These are phyloP conservation scores for Iris pallida DNA, from an alignment of 116 monocot species.

Conservation along the genomic window DNA sequence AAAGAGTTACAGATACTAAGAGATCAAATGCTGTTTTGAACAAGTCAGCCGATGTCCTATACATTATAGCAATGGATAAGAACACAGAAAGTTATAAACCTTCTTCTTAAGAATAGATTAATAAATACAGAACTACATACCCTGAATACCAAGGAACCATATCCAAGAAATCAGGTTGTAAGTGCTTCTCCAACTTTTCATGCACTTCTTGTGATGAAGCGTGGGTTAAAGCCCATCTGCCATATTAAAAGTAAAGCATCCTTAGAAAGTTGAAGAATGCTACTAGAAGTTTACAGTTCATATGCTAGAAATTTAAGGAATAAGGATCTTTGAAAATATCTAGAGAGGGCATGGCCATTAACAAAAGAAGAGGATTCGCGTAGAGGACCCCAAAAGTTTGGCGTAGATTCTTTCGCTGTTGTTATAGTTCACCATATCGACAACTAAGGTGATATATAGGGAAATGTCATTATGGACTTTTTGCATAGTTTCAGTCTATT, in stretches of 20 bases:
- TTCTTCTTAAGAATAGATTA: too few relatives aligned
- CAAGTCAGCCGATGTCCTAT: slow-evolving; percentile 51
- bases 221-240: slow-evolving; percentile 89
- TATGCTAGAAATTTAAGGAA: not conserved
- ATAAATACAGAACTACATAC: slow-evolving; percentile 26
- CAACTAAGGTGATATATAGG: too few relatives aligned
- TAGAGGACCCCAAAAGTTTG: not conserved
- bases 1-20: slow-evolving; percentile 82
- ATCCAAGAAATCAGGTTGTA: slow-evolving; percentile 90
- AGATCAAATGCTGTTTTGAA: slow-evolving; percentile 95
- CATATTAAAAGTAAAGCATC: not conserved
- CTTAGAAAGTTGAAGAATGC: not conserved
- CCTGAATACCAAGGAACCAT: slow-evolving; percentile 99
- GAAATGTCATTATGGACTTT: too few relatives aligned
- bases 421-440: too few relatives aligned
- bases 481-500: too few relatives aligned
- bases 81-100: too few relatives aligned
- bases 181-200: slow-evolving; percentile 73
- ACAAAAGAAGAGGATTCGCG: not conserved
- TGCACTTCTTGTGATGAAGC: slow-evolving; percentile 58
- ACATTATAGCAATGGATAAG: not conserved
- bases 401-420: too few relatives aligned
- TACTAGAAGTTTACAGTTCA: not conserved
- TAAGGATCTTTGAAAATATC: slow-evolving; percentile 4
- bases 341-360: not conserved